Evolutionary conservation across 83 land plant genomes (phyloP).

Genomic region (Picea engelmannii): DNA sequence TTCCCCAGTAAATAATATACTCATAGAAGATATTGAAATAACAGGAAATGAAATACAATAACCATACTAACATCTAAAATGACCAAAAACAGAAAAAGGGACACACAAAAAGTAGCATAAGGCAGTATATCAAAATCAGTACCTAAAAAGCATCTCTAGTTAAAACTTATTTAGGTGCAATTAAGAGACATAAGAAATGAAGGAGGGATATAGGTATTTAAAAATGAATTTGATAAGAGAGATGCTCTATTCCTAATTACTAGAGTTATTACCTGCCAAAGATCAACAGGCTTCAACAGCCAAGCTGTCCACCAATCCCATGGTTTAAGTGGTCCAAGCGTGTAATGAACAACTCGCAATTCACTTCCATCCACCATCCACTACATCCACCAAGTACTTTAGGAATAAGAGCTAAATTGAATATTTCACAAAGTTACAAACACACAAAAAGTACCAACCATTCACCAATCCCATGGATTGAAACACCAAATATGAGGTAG

Average conservation of each 20-base stretch:
- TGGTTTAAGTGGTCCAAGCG: conserved; percentile 97
- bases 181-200: neutral
- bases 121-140: too few species aligned
- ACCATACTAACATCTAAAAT: neutral
- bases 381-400: conserved; percentile 34
- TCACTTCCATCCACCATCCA: conserved; percentile 99
- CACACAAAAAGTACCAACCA: neutral
- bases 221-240: neutral
- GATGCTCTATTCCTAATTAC: neutral
- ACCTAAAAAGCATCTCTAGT: neutral
- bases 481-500: neutral
- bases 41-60: neutral
- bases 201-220: neutral
- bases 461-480: neutral
- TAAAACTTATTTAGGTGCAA: neutral
- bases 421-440: neutral
- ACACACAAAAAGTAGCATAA: neutral
- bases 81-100: neutral
- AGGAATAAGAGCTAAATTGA: neutral
- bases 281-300: conserved; percentile 93
- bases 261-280: conserved; percentile 73
- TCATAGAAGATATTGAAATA: neutral
- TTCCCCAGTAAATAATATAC: neutral
- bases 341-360: conserved; percentile 93
- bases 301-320: conserved; percentile 99